phyloP scores from a whole-genome alignment of 345 rosid species.

The Linum lewisii region DNA sequence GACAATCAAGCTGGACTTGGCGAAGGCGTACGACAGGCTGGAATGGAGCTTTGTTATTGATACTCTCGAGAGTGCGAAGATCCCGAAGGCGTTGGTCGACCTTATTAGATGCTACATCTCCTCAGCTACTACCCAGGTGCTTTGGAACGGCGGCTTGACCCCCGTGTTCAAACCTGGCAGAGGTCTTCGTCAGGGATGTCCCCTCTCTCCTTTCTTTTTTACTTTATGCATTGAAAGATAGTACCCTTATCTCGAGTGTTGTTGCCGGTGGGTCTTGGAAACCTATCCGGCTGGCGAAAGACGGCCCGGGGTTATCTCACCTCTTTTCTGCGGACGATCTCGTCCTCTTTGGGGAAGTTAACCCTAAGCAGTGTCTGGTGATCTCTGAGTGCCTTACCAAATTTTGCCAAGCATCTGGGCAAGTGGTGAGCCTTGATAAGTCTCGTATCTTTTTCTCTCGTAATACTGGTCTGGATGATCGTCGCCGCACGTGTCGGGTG shows the following conservation, averaged over 20 bases:
- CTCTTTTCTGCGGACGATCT: no score
- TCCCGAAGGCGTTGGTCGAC: neutral
- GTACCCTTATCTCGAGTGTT: neutral
- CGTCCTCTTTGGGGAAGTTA: no score
- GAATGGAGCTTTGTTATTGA: neutral
- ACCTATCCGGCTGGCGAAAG: no score
- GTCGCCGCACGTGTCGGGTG: no score
- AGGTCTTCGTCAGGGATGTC: neutral
- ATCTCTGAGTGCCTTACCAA: neutral
- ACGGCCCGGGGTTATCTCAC: no score
- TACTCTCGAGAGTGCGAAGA: neutral
- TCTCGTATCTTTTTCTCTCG: neutral
- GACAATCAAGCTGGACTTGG: neutral
- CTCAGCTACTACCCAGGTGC: neutral
- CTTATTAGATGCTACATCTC: neutral
- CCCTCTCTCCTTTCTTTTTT: neutral
- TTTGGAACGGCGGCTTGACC: neutral
- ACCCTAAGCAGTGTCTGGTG: neutral
- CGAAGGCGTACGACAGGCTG: neutral
- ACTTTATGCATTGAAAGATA: neutral
- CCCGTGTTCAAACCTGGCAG: neutral
- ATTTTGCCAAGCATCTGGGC: neutral
- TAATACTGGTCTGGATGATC: neutral
- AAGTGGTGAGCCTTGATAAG: neutral
- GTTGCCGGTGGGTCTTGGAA: no score